Evolutionary conservation across 352 stramenopile species (phyloP).

Genomic region (Phytophthora idaei): DNA sequence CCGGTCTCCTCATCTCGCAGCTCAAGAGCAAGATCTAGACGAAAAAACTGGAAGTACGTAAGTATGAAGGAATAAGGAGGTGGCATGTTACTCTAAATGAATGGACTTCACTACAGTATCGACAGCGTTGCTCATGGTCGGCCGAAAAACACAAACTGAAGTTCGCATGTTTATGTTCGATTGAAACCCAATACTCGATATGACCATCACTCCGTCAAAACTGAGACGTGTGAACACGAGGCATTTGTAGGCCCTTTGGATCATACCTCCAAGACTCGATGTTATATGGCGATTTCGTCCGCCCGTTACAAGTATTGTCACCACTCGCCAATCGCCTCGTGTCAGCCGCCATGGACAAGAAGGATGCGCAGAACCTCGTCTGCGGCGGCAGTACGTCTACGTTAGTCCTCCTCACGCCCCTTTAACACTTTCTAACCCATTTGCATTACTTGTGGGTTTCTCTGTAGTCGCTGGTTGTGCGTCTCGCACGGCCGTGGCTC

Average conservation of each 20-base stretch:
- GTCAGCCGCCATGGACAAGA: conserved; percentile 35
- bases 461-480: conserved; percentile 65
- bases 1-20: conserved; percentile 57
- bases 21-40: conserved; percentile 62
- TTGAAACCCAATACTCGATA: not conserved
- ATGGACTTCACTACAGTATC: conserved; percentile 5
- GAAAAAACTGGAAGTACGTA: not conserved
- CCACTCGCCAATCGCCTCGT: conserved; percentile 27
- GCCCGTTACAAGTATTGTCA: conserved; percentile 15
- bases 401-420: not conserved
- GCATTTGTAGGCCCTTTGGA: not conserved
- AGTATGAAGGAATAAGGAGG: conserved; percentile 5
- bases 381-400: conserved; percentile 71
- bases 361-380: conserved; percentile 67
- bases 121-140: not conserved
- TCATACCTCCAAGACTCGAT: conserved; percentile 3
- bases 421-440: conserved; percentile 1
- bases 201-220: conserved; percentile 3
- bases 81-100: conserved; percentile 17
- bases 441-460: not conserved
- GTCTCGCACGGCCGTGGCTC: conserved; percentile 72
- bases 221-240: conserved; percentile 13
- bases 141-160: conserved; percentile 9
- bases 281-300: not conserved
- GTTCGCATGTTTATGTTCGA: conserved; percentile 15